Evolutionary conservation across 2,329 filamentous ascomycete species (phyloP), one percentile per base, ranked within the genome.

Genomic region (Fusarium virguliforme): DNA sequence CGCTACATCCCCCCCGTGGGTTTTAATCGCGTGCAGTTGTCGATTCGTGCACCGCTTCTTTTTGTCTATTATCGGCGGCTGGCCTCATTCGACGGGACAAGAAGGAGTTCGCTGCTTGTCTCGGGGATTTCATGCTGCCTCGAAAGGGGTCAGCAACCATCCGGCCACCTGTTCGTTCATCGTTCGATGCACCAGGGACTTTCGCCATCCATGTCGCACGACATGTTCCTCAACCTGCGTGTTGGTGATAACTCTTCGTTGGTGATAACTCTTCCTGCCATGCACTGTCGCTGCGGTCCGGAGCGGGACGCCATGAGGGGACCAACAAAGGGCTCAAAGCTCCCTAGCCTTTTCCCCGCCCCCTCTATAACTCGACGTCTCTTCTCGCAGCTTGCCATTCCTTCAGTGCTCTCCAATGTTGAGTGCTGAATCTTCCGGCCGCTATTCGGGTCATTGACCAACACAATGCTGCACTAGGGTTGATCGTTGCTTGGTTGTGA

Each of bases 231-330:
- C 34, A 30, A 43, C 18, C 18, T 18, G 35, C 35, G 41, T 71
- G 64, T 72, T 72, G 69, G 69, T 72, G 69, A 72, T 72, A 57
- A 58, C 35, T 56, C 48, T 18, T 18, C 18, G 64, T 72, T 72
- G 69, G 69, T 72, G 69, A 72, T 72, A 57, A 58, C 35, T 56
- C 48, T 18, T 18, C 8, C 28, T 41, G 46, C 26, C 54, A 63
- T 71, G 68, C 65, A 60, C 58, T 51, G 53, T 64, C 62, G 55
- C 51, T 69, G 63, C 67, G 59, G 67, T 35, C 67, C 67, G 59
- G 60, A 38, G 63, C 64, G 67, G 70, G 57, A 65, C 51, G 43
- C 43, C 41, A 22, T 53, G 58, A 60, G 24, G 57, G 61, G 40
- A 50, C 51, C 43, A 67, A 69, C 65, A 71, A 68, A 68, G 32